Evolutionary conservation across 495 filamentous ascomycete genomes (phyloP), one percentile per base, ranked within the genome.

Genomic region (Podospora pseudoanserina): DNA sequence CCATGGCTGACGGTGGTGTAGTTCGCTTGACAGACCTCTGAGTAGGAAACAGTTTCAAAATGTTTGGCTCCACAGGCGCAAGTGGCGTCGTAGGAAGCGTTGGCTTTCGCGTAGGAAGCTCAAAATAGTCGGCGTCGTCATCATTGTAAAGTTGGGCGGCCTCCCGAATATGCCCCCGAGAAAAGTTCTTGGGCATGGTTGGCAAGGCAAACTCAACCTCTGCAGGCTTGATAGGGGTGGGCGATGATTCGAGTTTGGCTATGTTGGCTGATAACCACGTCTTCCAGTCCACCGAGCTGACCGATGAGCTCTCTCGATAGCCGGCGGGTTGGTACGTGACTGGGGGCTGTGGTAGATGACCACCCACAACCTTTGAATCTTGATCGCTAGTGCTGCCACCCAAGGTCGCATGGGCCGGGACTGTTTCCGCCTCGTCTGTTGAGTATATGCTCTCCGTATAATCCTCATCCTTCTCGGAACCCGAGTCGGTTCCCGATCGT

Each of bases 81-180:
- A 75, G 28, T 5, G 74, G 74, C 4, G 72, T 60, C 20, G 65
- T 72, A 1, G 74, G 72, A 16, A 74, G 68, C 7, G 65, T 67
- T 4, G 66, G 72, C 20, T 62, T 70, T 49, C 67, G 70, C 0
- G 70, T 70, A n/a, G 70, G 65, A 13, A 67, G 65, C 27, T 71
- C 67, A 60, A 61, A 60, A 20, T 63, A 39, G 16, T 66, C 56
- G 2, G 81, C 73, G 5, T 75, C 77, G 13, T 79, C 77, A 13
- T 90, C 86, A 32, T 81, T 83, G 30, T 82, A 73, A 59, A 86
- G 87, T 60, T 91, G 87, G 1, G 89, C 84, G 39, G 78, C 66
- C 76, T 92, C 89, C 16, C 88, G 80, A 63, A 88, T 71, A 74
- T 91, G 89, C 0, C 84, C 80, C 4, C 72, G 62, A 5, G 62